These are phyloP conservation scores for Metschnikowia reukaufii DNA, from an alignment of 805 yeast species.

Conservation along the genomic window DNA sequence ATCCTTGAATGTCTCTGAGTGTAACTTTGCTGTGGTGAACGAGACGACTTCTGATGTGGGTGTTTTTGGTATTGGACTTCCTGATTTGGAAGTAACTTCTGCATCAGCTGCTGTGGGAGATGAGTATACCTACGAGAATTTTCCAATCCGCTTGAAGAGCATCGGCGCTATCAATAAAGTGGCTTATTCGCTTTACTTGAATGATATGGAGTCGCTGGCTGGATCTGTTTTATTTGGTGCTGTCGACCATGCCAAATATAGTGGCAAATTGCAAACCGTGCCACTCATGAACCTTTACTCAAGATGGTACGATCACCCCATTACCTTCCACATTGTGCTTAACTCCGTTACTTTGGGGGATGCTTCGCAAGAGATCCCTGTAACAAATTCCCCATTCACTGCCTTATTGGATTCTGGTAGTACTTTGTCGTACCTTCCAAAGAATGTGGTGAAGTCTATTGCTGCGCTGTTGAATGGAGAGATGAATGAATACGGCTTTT, in stretches of 20 bases:
- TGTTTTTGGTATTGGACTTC: slow-evolving; percentile 70
- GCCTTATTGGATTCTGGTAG: slow-evolving; percentile 54
- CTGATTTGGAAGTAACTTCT: slow-evolving; percentile 63
- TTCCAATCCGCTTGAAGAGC: slow-evolving; percentile 59
- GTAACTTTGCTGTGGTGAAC: slow-evolving; percentile 75
- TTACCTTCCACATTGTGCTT: slow-evolving; percentile 51
- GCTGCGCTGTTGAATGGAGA: slow-evolving; percentile 11
- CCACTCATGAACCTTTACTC: slow-evolving; percentile 40
- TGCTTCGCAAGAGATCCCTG: slow-evolving; percentile 12
- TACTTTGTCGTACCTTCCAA: slow-evolving; percentile 50
- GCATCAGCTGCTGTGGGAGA: slow-evolving; percentile 30
- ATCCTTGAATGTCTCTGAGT: slow-evolving; percentile 43
- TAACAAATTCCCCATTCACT: slow-evolving; percentile 8
- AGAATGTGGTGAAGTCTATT: slow-evolving; percentile 22
- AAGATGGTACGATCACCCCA: slow-evolving; percentile 27
- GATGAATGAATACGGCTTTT: slow-evolving; percentile 3
- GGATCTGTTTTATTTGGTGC: slow-evolving; percentile 32
- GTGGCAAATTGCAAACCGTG: slow-evolving; percentile 29
- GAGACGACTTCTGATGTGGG: slow-evolving; percentile 62
- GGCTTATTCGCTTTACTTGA: slow-evolving; percentile 63
- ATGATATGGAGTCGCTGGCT: background rate
- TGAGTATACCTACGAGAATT: slow-evolving; percentile 40
- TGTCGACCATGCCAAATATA: slow-evolving; percentile 15
- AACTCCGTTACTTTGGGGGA: slow-evolving; percentile 32
- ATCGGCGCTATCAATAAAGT: slow-evolving; percentile 56